phyloP scores from a whole-genome alignment of 1,139 yeast genomes.

The Kluyveromyces sp. region DNA sequence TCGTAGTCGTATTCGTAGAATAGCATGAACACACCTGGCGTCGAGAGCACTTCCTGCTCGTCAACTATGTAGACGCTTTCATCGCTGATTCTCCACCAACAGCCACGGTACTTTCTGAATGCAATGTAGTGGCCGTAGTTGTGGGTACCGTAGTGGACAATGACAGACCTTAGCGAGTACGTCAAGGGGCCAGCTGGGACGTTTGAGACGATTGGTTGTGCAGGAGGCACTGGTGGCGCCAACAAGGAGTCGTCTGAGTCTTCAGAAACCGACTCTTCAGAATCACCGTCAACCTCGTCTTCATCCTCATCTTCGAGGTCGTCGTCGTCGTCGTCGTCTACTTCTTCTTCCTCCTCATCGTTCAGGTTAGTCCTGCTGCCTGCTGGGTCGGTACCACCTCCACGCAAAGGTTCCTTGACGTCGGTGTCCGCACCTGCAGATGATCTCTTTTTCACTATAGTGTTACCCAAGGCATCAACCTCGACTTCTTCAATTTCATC shows the following conservation, averaged over 20 bases:
- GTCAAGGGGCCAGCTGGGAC: slow-evolving; percentile 37
- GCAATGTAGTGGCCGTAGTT: slow-evolving; percentile 93
- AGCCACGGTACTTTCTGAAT: slow-evolving; percentile 67
- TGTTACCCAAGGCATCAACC: slow-evolving; percentile 27
- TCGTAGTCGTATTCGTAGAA: slow-evolving; percentile 64
- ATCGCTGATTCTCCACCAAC: slow-evolving; percentile 94
- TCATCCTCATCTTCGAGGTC: slow-evolving; percentile 12
- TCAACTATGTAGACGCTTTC: slow-evolving; percentile 75
- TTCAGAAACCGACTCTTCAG: slow-evolving; percentile 1
- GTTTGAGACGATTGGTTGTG: slow-evolving; percentile 18
- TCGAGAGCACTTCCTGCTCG: slow-evolving; percentile 68
- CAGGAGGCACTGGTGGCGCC: slow-evolving; percentile 9
- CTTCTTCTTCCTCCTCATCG: slow-evolving; percentile 10
- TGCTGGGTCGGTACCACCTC: slow-evolving; percentile 3
- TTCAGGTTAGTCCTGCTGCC: slow-evolving; percentile 7
- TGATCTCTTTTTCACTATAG: slow-evolving; percentile 13
- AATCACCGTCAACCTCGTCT: slow-evolving; percentile 14
- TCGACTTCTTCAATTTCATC: slow-evolving; percentile 20
- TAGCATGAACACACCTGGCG: slow-evolving; percentile 88
- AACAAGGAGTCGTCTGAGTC: slow-evolving; percentile 9
- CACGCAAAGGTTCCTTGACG: slow-evolving; percentile 6
- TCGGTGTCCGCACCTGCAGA: no score
- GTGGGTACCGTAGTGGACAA: slow-evolving; percentile 89
- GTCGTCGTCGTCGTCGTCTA: slow-evolving; percentile 4
- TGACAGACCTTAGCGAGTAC: slow-evolving; percentile 73